A percentile compares a stretch with the other conserved stretches of the same genome.
Conservation (phyloP, 805 yeast species). For the Metschnikowia corniflorae region DNA sequence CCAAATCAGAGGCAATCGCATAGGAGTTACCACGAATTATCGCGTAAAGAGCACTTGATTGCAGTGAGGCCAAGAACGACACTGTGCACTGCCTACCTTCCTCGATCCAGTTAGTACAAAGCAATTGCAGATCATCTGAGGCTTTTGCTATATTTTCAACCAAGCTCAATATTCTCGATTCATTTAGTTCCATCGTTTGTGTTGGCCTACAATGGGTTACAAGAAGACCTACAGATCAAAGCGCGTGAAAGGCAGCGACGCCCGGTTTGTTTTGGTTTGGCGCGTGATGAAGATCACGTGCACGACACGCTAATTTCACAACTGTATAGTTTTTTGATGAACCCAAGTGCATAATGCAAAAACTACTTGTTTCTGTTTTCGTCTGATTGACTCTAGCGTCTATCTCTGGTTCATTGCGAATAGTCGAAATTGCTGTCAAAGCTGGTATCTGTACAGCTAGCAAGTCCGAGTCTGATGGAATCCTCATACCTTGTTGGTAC, state of each 20-base stretch:
- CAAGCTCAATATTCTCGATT: constrained; percentile 1
- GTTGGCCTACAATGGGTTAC: no score
- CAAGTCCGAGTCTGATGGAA: no score
- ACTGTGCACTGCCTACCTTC: constrained; percentile 3
- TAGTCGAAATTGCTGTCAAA: no score
- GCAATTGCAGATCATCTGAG: not conserved
- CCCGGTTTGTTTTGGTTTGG: constrained; percentile 1
- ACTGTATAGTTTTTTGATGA: no score
- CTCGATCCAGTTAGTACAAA: constrained; percentile 5
- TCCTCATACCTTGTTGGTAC: no score
- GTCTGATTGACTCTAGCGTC: no score
- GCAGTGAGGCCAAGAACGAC: constrained; percentile 9
- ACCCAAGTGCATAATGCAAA: no score
- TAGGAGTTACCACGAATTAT: constrained; percentile 3
- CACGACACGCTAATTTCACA: no score
- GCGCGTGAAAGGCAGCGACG: not conserved
- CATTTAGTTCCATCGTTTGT: constrained; percentile 4
- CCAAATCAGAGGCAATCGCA: constrained; percentile 8
- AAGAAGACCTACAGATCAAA: no score
- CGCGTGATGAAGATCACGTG: not conserved
- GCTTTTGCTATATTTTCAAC: constrained; percentile 1
- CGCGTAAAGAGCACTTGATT: constrained; percentile 15
- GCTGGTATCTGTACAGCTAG: no score
- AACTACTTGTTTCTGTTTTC: no score
- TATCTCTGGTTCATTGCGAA: no score